Percentiles rank a stretch among this genome's conserved stretches.
phyloP scores from a whole-genome alignment of 768 basidiomycete species.

The Clathrus columnatus region DNA sequence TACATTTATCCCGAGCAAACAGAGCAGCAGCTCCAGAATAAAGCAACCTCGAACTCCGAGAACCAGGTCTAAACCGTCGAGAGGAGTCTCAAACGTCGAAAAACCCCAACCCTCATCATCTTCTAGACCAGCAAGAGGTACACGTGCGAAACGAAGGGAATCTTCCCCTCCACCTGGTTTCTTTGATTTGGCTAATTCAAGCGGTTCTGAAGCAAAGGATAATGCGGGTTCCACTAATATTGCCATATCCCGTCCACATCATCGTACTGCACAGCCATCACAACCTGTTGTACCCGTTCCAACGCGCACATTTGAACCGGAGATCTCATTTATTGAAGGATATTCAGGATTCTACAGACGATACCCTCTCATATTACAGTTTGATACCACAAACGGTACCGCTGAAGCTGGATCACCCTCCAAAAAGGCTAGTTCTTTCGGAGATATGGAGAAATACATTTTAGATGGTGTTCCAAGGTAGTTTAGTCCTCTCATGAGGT shows the following conservation, averaged over 20 bases:
- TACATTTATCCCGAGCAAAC: neutral
- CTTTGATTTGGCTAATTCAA: neutral
- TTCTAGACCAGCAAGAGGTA: too few relatives aligned
- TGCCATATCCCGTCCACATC: slow-evolving; percentile 2
- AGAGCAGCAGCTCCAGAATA: neutral
- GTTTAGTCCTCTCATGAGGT: neutral
- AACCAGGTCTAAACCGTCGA: neutral
- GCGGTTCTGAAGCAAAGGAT: neutral
- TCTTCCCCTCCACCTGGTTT: neutral
- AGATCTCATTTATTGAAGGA: neutral
- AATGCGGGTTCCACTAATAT: neutral
- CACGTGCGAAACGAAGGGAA: neutral
- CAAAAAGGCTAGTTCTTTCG: neutral
- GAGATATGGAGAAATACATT: neutral
- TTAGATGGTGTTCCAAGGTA: neutral
- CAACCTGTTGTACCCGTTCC: neutral
- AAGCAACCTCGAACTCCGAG: neutral
- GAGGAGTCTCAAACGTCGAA: neutral
- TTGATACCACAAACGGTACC: neutral
- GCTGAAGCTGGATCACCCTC: neutral
- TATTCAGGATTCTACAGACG: slow-evolving; percentile 8
- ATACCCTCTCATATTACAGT: slow-evolving; percentile 7
- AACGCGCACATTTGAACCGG: neutral
- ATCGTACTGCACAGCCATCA: neutral
- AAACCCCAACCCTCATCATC: neutral